Evolutionary conservation across 1,139 yeast species (phyloP).

Genomic region (Protomyces inundatus): DNA sequence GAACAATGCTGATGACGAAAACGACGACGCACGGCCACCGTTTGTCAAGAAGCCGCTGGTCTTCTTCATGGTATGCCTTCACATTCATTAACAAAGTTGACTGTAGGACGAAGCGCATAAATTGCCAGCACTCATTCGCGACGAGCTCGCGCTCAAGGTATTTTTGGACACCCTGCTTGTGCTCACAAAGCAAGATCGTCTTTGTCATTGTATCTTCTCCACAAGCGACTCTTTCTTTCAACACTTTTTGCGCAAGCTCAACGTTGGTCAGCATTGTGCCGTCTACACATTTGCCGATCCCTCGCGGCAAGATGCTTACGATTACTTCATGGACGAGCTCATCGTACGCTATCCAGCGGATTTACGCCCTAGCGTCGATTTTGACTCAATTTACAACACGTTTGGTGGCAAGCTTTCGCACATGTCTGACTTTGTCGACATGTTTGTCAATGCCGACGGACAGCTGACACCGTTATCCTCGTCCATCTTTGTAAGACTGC

Average conservation of each 20-base stretch:
- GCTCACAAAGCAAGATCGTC: conserved; percentile 21
- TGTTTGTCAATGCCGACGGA: conserved; percentile 10
- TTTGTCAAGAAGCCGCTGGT: conserved; percentile 13
- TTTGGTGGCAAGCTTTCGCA: conserved; percentile 21
- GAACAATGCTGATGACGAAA: not conserved
- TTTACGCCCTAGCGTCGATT: conserved; percentile 8
- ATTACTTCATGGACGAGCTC: conserved; percentile 16
- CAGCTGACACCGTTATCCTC: conserved; percentile 9
- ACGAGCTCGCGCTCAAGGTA: conserved; percentile 16
- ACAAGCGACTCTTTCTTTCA: conserved; percentile 24
- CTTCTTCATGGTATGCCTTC: conserved; percentile 4
- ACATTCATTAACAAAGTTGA: not conserved
- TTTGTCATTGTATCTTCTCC: conserved; percentile 13
- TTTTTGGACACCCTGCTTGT: conserved; percentile 21
- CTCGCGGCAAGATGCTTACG: conserved; percentile 8
- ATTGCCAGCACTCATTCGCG: conserved; percentile 14
- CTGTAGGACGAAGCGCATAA: conserved; percentile 17
- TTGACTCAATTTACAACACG: conserved; percentile 8
- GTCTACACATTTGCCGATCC: conserved; percentile 18
- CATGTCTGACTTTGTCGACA: conserved; percentile 10
- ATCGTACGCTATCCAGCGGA: conserved; percentile 10
- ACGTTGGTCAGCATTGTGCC: conserved; percentile 21
- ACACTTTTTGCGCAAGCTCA: conserved; percentile 13
- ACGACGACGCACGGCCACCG: not conserved
- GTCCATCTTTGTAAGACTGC: conserved; percentile 4